Conservation (phyloP, 768 basidiomycete genomes). For the Pulveroboletus frians region DNA sequence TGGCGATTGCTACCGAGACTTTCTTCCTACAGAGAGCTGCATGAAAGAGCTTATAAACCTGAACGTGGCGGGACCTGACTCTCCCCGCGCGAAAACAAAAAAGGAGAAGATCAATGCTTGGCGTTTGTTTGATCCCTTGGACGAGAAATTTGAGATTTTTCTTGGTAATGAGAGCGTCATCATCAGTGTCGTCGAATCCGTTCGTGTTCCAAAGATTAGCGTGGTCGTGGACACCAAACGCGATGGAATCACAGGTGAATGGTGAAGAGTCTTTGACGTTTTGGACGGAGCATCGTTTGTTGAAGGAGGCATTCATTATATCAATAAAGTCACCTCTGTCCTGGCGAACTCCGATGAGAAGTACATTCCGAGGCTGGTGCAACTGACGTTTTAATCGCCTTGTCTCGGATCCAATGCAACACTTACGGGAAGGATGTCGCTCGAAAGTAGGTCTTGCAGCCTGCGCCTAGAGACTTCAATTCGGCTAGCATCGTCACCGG, state of each 20-base stretch:
- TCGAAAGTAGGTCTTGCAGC: slow-evolving; percentile 9
- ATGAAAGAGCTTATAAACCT: slow-evolving; percentile 30
- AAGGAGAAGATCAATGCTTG: slow-evolving; percentile 22
- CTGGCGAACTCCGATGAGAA: slow-evolving; percentile 14
- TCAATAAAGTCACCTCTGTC: slow-evolving; percentile 13
- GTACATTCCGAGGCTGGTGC: slow-evolving; percentile 16
- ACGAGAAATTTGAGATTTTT: slow-evolving; percentile 14
- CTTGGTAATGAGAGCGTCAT: slow-evolving; percentile 9
- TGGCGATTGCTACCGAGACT: slow-evolving; percentile 26
- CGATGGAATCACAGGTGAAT: slow-evolving; percentile 3
- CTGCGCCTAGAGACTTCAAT: slow-evolving; percentile 7
- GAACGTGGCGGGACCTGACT: slow-evolving; percentile 13
- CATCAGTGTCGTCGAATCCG: slow-evolving; percentile 12
- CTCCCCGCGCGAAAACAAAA: slow-evolving; percentile 27
- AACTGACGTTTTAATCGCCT: neutral
- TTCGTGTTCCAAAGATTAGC: slow-evolving; percentile 16
- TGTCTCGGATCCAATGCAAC: neutral
- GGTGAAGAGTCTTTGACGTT: neutral
- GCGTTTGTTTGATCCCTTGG: slow-evolving; percentile 10
- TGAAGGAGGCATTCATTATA: neutral
- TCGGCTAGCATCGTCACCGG: slow-evolving; percentile 5
- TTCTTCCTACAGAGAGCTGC: slow-evolving; percentile 28
- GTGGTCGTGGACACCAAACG: slow-evolving; percentile 6
- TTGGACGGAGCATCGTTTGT: neutral
- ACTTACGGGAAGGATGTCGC: slow-evolving; percentile 12